Conservation (phyloP, 1,284 basidiomycete species). For the Rugosomyces carneus region DNA sequence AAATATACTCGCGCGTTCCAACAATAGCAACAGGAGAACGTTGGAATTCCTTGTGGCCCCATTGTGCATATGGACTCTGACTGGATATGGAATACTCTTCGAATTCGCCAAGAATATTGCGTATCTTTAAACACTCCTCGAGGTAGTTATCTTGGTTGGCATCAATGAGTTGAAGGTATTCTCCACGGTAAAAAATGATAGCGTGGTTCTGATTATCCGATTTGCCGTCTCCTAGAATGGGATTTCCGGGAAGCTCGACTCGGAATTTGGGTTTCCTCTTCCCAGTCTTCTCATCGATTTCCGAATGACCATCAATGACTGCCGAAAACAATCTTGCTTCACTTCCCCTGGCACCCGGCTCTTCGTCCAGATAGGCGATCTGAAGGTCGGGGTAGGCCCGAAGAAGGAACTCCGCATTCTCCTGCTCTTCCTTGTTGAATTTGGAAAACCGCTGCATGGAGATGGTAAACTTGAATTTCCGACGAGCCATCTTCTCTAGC, state of each 20-base stretch:
- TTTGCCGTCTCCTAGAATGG: constrained; percentile 99
- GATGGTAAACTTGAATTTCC: constrained; percentile 98
- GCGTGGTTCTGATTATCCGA: constrained; percentile 99
- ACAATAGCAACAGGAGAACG: constrained; percentile 95
- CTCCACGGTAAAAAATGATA: constrained; percentile 98
- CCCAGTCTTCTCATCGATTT: constrained; percentile 84
- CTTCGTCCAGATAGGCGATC: constrained; percentile 98
- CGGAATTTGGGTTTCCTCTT: constrained; percentile 97
- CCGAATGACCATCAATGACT: constrained; percentile 96
- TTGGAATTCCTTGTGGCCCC: constrained; percentile 88
- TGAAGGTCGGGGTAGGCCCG: constrained; percentile 98
- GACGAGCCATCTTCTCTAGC: constrained; percentile 92
- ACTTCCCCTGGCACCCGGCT: constrained; percentile 81
- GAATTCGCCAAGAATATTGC: constrained; percentile 96
- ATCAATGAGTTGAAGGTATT: constrained; percentile 98
- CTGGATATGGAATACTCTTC: constrained; percentile 91
- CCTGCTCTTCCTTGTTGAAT: constrained; percentile 99
- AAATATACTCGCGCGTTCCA: constrained; percentile 99
- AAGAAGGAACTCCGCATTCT: constrained; percentile 97
- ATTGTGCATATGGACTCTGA: constrained; percentile 92
- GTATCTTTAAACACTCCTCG: constrained; percentile 98
- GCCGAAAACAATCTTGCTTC: constrained; percentile 92
- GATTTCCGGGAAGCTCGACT: constrained; percentile 96
- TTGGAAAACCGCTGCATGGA: constrained; percentile 99
- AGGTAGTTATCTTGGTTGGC: constrained; percentile 99